Percentiles rank a stretch among this genome's conserved stretches.
Conservation (phyloP, 306 rosid genomes). For the Comarum palustre region DNA sequence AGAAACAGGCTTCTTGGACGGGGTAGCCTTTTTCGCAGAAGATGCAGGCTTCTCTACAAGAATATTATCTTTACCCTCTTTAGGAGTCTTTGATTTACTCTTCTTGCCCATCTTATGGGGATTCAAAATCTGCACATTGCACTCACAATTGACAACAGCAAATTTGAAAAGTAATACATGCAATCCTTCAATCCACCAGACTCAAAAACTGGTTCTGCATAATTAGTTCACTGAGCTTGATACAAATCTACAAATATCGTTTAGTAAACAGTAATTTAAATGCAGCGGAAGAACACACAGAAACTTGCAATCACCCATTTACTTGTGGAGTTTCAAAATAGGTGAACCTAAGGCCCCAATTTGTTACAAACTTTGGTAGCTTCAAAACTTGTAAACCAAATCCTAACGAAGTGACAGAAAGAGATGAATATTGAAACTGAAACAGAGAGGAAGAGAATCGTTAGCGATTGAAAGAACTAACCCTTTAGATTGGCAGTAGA, state of each 20-base stretch:
- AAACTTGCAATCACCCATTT: not conserved
- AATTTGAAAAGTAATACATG: too few species aligned
- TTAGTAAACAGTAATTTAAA: too few species aligned
- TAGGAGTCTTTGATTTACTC: conserved; percentile 9
- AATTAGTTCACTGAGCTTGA: not conserved
- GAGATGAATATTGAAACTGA: not conserved
- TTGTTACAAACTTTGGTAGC: too few species aligned
- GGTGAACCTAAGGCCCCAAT: too few species aligned
- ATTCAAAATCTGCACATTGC: conserved; percentile 4
- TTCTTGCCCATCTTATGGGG: conserved; percentile 13
- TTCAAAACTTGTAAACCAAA: not conserved
- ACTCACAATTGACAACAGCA: not conserved
- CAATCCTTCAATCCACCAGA: not conserved
- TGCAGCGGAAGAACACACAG: too few species aligned
- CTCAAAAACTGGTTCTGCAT: not conserved
- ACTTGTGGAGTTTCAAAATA: too few species aligned
- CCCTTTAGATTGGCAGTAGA: not conserved
- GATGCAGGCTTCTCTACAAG: conserved; percentile 27
- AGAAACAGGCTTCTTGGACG: conserved; percentile 25
- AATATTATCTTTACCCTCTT: conserved; percentile 24
- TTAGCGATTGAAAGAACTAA: not conserved
- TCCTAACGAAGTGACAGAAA: not conserved
- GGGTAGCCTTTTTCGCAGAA: not conserved
- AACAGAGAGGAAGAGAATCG: not conserved
- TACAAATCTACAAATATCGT: not conserved